Evolutionary conservation across 2,329 filamentous ascomycete genomes (phyloP).

Genomic region (Moelleriella libera): DNA sequence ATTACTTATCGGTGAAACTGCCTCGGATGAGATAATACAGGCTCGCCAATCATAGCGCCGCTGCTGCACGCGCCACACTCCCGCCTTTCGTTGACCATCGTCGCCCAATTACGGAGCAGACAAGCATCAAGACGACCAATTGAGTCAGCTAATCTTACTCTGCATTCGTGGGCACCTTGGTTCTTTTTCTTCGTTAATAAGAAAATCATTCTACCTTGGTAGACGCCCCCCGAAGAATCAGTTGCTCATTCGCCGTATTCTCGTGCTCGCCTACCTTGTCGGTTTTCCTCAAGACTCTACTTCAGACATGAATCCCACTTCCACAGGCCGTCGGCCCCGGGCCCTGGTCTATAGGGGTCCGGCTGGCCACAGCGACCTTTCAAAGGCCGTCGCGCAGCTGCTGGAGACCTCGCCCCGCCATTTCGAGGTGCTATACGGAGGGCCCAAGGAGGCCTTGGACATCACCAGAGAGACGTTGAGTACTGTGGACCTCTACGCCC

Average conservation of each 20-base stretch:
- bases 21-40: no score
- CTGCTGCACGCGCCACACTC: no score
- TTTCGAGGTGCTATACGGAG: conserved; percentile 10
- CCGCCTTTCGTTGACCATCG: no score
- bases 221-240: no score
- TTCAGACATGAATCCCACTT: conserved; percentile 1
- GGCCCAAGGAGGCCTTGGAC: conserved; percentile 8
- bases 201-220: no score
- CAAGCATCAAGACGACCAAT: no score
- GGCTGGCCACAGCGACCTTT: conserved; percentile 6
- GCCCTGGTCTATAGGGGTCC: conserved; percentile 11
- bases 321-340: conserved; percentile 1
- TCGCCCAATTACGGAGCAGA: no score
- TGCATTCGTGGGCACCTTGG: no score
- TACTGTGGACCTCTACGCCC: conserved; percentile 8
- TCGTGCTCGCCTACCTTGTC: neutral
- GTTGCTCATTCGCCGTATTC: neutral
- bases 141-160: no score
- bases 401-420: conserved; percentile 8
- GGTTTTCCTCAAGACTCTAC: neutral
- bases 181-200: no score
- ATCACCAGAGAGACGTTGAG: conserved; percentile 6
- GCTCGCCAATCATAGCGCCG: no score
- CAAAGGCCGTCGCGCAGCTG: conserved; percentile 8
- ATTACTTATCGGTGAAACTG: no score